A percentile compares a stretch with the other conserved stretches of the same genome.
These are phyloP conservation scores for Senna siamea DNA, from an alignment of 306 rosid genomes.

Conservation along the genomic window DNA sequence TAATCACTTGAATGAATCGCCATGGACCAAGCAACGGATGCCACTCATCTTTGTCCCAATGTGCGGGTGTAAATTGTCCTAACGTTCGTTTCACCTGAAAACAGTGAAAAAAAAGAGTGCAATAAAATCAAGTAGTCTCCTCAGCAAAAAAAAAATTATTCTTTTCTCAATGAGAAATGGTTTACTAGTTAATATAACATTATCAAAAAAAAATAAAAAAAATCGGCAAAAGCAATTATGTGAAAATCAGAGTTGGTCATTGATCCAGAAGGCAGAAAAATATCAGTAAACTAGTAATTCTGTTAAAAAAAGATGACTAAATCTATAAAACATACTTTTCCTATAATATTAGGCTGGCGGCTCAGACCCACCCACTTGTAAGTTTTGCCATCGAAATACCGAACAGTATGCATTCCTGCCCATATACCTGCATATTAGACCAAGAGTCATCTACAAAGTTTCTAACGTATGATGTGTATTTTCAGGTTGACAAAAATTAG, in stretches of 20 bases:
- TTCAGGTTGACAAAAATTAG: background rate
- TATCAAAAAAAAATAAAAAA: background rate
- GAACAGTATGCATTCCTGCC: conserved; percentile 98
- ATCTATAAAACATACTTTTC: conserved; percentile 61
- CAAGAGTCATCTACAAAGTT: background rate
- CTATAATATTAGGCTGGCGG: conserved; percentile 94
- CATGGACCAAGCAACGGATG: conserved; percentile 97
- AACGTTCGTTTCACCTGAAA: conserved; percentile 86
- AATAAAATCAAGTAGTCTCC: conserved; percentile 12
- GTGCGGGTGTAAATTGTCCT: conserved; percentile 94
- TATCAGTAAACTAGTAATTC: no score
- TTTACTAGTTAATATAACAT: background rate
- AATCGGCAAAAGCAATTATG: background rate
- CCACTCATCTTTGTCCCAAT: conserved; percentile 99
- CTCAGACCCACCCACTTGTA: conserved; percentile 99
- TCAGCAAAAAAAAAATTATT: conserved; percentile 2
- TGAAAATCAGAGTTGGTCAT: background rate
- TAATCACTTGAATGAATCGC: conserved; percentile 94
- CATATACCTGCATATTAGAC: conserved; percentile 76
- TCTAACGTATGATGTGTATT: background rate
- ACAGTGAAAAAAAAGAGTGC: background rate
- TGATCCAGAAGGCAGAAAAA: background rate
- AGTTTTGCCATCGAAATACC: conserved; percentile 97
- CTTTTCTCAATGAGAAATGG: background rate
- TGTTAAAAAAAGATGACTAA: background rate